Evolutionary conservation across 345 rosid species (phyloP), one percentile per base, ranked within the genome.

Genomic region (Eucalyptus regnans): DNA sequence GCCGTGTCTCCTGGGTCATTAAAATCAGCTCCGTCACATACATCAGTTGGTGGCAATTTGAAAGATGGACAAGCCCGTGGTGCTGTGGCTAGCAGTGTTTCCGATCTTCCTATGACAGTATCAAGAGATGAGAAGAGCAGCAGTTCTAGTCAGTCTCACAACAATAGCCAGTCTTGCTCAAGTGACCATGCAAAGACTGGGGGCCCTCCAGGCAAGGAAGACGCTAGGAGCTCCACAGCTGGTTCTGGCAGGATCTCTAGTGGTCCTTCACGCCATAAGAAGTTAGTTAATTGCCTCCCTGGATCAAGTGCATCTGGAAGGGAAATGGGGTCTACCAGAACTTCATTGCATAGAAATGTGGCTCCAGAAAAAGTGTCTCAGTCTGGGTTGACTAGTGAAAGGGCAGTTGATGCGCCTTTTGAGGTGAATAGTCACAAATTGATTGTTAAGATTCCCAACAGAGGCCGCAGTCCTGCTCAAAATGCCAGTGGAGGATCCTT

Each of bases 111-210:
- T 90, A 56, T 91, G 27, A 60, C 93, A 64, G 86, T 90, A n/a
- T 89, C 90, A 14, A 94, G 93, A 91, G 99, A 95, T 54, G 99
- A 96, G 88, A 95, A 94, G 91, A 95, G 98, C 91, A 94, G 96
- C 90, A 92, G 98, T 91, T 95, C 99, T 87, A 95, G 99, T 92
- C 97, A 93, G 88, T 96, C 99, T 60, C 96, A 95, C 87, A 96
- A 95, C 92, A 96, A 95, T 86, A 94, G 96, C 90, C 99, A 94
- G 60, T 94, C 96, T 80, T 94, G 92, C 89, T 94, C 98, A 4
- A 92, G 97, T 87, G 98, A 95, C 86, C 96, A 93, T 92, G 94
- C 90, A 46, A 95, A 94, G 91, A 88, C 94, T 41, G 95, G 92
- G 52, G 96, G 93, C 16, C 85, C 90, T 89, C 92, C 94, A 31